A percentile compares a stretch with the other conserved stretches of the same genome.
These are phyloP conservation scores for Elongisporangium anandrum DNA, from an alignment of 352 stramenopile genomes.

Conservation along the genomic window DNA sequence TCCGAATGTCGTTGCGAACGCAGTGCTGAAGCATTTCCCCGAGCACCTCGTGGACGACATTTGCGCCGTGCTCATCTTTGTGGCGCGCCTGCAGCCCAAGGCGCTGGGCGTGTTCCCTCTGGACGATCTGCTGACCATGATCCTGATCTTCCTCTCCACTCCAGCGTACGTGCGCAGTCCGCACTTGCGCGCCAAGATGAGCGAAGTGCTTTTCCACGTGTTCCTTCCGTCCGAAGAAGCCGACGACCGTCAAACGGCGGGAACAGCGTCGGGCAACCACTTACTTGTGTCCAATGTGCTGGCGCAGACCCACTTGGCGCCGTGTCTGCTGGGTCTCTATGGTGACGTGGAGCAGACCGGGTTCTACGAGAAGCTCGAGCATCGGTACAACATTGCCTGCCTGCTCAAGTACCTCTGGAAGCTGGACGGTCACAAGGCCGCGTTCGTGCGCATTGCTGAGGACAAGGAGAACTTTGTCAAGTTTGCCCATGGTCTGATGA, in stretches of 20 bases:
- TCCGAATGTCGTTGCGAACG: slow-evolving; percentile 16
- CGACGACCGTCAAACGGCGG: slow-evolving; percentile 66
- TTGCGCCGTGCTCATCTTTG: slow-evolving; percentile 89
- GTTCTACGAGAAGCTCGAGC: slow-evolving; percentile 97
- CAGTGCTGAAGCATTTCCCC: slow-evolving; percentile 79
- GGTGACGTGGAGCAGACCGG: slow-evolving; percentile 98
- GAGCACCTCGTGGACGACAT: slow-evolving; percentile 97
- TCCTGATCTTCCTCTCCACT: slow-evolving; percentile 89
- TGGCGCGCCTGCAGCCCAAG: slow-evolving; percentile 84
- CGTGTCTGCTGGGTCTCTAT: slow-evolving; percentile 96
- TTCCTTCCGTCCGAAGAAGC: slow-evolving; percentile 91
- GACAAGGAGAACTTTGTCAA: slow-evolving; percentile 94
- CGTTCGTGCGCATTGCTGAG: slow-evolving; percentile 92
- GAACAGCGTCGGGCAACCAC: slow-evolving; percentile 34
- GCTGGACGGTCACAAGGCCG: slow-evolving; percentile 89
- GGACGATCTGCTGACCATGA: slow-evolving; percentile 87
- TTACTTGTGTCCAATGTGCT: slow-evolving; percentile 61
- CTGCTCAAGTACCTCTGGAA: slow-evolving; percentile 98
- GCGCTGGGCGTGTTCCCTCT: slow-evolving; percentile 82
- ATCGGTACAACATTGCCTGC: slow-evolving; percentile 95
- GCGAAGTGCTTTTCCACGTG: slow-evolving; percentile 94
- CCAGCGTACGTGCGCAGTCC: slow-evolving; percentile 82
- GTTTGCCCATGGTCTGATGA: slow-evolving; percentile 99
- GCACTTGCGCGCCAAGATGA: slow-evolving; percentile 95
- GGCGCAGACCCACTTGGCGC: slow-evolving; percentile 88